A percentile compares a stretch with the other conserved stretches of the same genome.
Conservation (phyloP, 2,329 filamentous ascomycete species). For the Alternaria viburni region DNA sequence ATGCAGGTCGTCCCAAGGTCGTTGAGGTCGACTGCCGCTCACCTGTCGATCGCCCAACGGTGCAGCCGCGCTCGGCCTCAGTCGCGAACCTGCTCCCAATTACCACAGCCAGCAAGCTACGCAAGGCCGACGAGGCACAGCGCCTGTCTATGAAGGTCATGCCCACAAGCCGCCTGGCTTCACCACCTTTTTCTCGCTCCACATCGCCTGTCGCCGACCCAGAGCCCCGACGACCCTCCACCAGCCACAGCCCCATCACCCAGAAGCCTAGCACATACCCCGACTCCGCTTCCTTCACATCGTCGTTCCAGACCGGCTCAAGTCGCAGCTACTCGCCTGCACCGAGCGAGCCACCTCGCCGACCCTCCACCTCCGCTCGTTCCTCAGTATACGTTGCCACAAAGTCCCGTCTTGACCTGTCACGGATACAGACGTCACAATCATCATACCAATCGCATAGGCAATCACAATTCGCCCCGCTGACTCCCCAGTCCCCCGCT, state of each 20-base stretch:
- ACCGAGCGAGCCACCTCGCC: constrained; percentile 22
- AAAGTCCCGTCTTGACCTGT: constrained; percentile 22
- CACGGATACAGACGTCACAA: constrained; percentile 22
- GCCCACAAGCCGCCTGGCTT: constrained; percentile 14
- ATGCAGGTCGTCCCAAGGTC: constrained; percentile 48
- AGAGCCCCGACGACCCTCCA: constrained; percentile 37
- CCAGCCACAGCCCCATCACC: constrained; percentile 34
- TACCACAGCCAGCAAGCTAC: constrained; percentile 36
- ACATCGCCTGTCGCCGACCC: constrained; percentile 28
- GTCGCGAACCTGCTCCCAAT: constrained; percentile 40
- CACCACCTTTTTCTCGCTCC: constrained; percentile 26
- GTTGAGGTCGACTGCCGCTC: constrained; percentile 42
- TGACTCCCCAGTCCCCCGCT: constrained; percentile 39
- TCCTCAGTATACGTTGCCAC: constrained; percentile 38
- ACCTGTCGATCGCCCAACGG: constrained; percentile 20
- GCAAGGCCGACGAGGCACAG: constrained; percentile 32
- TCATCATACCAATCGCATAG: constrained; percentile 20
- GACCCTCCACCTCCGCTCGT: constrained; percentile 33
- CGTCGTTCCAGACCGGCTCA: constrained; percentile 33
- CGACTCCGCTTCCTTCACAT: constrained; percentile 29
- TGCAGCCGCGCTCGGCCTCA: constrained; percentile 41
- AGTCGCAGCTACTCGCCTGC: constrained; percentile 35
- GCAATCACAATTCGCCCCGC: constrained; percentile 29
- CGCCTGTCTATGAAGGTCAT: constrained; percentile 35
- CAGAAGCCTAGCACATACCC: constrained; percentile 26